Percentiles rank a stretch among this genome's conserved stretches.
Evolutionary conservation across 2,329 filamentous ascomycete species (phyloP).

Genomic region (Trichoderma gracile): DNA sequence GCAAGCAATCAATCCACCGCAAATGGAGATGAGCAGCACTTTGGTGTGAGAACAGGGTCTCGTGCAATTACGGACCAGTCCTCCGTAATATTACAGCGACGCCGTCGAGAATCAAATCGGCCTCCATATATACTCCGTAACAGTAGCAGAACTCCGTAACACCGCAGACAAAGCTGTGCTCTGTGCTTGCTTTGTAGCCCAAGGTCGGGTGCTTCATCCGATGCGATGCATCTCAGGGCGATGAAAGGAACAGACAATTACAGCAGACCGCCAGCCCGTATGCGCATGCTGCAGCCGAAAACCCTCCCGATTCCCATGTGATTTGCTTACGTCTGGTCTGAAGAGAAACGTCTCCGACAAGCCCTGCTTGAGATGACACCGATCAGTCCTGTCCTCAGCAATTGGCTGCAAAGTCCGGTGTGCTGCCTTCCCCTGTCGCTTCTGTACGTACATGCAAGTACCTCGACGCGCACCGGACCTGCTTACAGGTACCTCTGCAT

Average conservation of each 20-base stretch:
- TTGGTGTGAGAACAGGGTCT: neutral
- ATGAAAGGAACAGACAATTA: neutral
- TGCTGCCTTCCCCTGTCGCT: neutral
- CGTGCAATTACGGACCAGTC: constrained; percentile 5
- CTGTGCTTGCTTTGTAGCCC: too few species aligned
- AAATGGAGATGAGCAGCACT: constrained; percentile 10
- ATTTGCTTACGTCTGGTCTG: constrained; percentile 9
- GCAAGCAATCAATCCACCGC: neutral
- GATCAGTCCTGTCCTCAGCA: constrained; percentile 13
- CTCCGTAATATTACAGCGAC: neutral
- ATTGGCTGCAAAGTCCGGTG: constrained; percentile 10
- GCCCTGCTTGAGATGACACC: neutral
- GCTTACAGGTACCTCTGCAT: neutral
- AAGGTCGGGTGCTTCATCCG: too few species aligned
- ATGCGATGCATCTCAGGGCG: neutral
- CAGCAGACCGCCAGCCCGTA: neutral
- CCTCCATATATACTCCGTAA: neutral
- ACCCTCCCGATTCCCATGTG: constrained; percentile 11
- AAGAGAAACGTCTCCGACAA: too few species aligned
- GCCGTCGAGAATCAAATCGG: neutral
- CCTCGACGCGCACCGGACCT: constrained; percentile 15
- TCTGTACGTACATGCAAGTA: neutral
- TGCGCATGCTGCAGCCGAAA: neutral
- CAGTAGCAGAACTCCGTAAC: too few species aligned
- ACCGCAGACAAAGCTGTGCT: neutral